Conservation (phyloP, 371 early-diverging fungal genomes). For the Saksenaea oblongispora region DNA sequence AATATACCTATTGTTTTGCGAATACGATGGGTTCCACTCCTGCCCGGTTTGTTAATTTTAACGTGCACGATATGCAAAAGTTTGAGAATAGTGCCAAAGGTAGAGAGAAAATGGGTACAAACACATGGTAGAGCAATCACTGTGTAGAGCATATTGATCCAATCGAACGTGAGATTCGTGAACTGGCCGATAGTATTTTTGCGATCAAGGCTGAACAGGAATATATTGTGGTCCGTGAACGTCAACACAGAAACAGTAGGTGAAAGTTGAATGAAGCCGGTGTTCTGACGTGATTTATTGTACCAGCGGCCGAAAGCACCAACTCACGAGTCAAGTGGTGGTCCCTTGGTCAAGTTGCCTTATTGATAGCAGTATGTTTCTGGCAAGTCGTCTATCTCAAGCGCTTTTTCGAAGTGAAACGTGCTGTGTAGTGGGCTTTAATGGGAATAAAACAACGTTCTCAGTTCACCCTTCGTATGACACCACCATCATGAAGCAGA, state of each 20-base stretch:
- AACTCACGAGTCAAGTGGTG: constrained; percentile 79
- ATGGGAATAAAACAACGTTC: background rate
- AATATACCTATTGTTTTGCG: constrained; percentile 77
- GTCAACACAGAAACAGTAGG: constrained; percentile 73
- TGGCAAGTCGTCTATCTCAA: constrained; percentile 77
- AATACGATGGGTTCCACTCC: constrained; percentile 58
- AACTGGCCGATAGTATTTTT: constrained; percentile 64
- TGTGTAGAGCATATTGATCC: constrained; percentile 57
- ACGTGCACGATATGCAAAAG: constrained; percentile 40
- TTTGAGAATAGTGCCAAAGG: constrained; percentile 23
- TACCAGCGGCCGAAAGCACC: constrained; percentile 79
- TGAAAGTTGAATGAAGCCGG: background rate
- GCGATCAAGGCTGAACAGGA: constrained; percentile 75
- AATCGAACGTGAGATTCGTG: constrained; percentile 66
- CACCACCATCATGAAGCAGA: too few relatives aligned
- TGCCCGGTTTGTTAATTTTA: constrained; percentile 59
- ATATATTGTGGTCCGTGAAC: constrained; percentile 72
- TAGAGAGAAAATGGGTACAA: constrained; percentile 5
- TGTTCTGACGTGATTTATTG: background rate
- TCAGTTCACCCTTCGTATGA: too few relatives aligned
- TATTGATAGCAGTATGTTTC: constrained; percentile 64
- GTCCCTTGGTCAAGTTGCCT: constrained; percentile 67
- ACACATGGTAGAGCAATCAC: background rate
- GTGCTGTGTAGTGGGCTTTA: constrained; percentile 55
- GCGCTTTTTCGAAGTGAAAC: constrained; percentile 78